Evolutionary conservation across 441 rosid species (phyloP), one percentile per base, ranked within the genome.

Genomic region (Pelargonium australe): DNA sequence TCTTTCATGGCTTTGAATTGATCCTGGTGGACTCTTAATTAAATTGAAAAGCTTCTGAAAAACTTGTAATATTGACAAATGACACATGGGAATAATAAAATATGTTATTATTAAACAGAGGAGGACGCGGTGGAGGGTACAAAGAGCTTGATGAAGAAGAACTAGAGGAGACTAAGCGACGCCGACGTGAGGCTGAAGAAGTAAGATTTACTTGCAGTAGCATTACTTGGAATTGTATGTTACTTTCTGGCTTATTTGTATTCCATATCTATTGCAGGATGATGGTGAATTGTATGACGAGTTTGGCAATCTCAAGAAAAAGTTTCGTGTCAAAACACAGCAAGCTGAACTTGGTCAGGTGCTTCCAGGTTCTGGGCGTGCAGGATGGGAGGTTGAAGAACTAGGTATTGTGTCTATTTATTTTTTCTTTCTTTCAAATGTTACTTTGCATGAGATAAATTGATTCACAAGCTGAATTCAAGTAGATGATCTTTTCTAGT

Each of bases 121-220:
- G 97, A 75, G 99, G 99, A 67, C 91, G 96, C 65, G 97, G 81
- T 75, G 99, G 96, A 79, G 97, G 99, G 69, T 94, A 91, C 79
- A 94, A 94, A 77, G 99, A 94, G 82, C 87, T 91, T 70, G 98
- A 93, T 76, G 98, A 93, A 85, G 92, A 93, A 83, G 97, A 93
- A 74, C 64, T 91, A 70, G 97, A 94, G 81, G 99, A 94, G 85
- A 94, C 96, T n/a, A 91, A 76, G 79, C 80, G 99, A 31, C 87
- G 97, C 10, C 83, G 97, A 49, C 87, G 84, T 71, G 99, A 91
- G 79, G 93, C 91, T 20, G 98, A 93, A 77, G 90, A 87, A 66
- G 97, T 94, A 80, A 83, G 76, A 72, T 19, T 19, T 69, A 44
- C 69, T 72, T 72, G 70, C 62, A 17, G 1, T 73, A 7, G 44